These are phyloP conservation scores for Rhododendron henanense DNA, from an alignment of 148 eudicot genomes.

Conservation along the genomic window DNA sequence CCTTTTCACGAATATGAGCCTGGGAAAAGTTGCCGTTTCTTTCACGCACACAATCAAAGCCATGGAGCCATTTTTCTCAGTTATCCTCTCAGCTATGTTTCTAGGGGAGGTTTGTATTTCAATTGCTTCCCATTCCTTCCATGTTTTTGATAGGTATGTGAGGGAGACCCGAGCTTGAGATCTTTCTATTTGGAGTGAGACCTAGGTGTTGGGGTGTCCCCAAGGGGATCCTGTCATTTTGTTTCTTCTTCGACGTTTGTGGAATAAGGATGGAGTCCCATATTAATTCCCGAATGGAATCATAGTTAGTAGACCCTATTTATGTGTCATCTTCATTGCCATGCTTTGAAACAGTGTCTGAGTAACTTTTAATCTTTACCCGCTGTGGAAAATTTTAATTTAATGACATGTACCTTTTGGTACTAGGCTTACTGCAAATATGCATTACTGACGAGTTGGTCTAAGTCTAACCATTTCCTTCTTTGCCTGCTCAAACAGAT, in stretches of 20 bases:
- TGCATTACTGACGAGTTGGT: not conserved
- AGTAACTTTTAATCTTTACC: not conserved
- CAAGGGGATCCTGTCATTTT: not conserved
- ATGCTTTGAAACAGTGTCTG: not conserved
- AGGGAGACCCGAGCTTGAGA: not conserved
- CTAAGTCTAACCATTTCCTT: not conserved
- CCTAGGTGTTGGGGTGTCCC: not conserved
- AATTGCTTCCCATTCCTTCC: not conserved
- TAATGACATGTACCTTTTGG: not conserved
- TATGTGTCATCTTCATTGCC: not conserved
- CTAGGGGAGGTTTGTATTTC: conserved; percentile 63
- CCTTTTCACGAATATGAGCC: conserved; percentile 92
- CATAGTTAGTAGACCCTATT: not conserved
- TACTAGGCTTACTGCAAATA: not conserved
- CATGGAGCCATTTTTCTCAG: conserved; percentile 97
- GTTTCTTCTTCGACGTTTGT: not conserved
- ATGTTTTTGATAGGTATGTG: not conserved
- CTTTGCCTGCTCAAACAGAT: conserved; percentile 29
- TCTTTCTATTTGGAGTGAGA: not conserved
- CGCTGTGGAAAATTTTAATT: not conserved
- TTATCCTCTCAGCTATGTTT: conserved; percentile 67
- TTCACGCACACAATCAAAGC: conserved; percentile 97
- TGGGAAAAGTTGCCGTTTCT: conserved; percentile 91
- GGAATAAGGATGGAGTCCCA: not conserved
- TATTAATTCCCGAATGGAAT: not conserved